Evolutionary conservation across 2,329 filamentous ascomycete species (phyloP).

Genomic region (Colletotrichum agaves): DNA sequence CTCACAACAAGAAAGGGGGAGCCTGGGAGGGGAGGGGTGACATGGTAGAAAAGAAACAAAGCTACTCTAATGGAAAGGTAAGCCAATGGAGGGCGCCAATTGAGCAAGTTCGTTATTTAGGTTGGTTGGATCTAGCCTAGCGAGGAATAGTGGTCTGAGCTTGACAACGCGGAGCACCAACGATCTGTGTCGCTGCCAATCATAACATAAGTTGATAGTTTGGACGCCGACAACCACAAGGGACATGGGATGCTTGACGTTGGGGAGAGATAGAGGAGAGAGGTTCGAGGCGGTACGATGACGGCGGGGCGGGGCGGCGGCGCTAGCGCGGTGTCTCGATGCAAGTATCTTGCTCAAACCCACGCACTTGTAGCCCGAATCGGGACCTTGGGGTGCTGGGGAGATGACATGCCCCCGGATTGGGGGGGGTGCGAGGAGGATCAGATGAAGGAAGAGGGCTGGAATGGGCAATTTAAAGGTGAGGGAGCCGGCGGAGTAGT

Average conservation of each 20-base stretch:
- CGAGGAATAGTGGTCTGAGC: not conserved
- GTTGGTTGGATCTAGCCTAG: not conserved
- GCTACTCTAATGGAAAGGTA: slow-evolving; percentile 10
- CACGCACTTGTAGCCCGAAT: slow-evolving; percentile 25
- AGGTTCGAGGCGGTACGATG: slow-evolving; percentile 23
- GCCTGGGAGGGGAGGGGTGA: too few species aligned
- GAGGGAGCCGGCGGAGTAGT: too few species aligned
- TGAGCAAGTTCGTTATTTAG: slow-evolving; percentile 40
- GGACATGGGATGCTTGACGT: slow-evolving; percentile 1
- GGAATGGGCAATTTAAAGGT: slow-evolving; percentile 11
- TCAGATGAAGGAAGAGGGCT: not conserved
- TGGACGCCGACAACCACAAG: not conserved
- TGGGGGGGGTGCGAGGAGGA: not conserved
- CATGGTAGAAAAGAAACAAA: not conserved
- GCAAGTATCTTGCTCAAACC: slow-evolving; percentile 41
- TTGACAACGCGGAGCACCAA: not conserved
- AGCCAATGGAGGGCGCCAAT: slow-evolving; percentile 39
- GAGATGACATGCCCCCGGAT: not conserved
- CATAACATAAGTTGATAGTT: not conserved
- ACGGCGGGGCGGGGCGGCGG: slow-evolving; percentile 24
- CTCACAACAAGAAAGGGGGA: too few species aligned
- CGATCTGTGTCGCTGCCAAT: too few species aligned
- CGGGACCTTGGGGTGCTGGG: not conserved
- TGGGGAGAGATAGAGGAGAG: not conserved
- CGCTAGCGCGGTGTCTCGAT: slow-evolving; percentile 32